Conservation (phyloP, 129 eudicot species). For the Mikania micrantha region DNA sequence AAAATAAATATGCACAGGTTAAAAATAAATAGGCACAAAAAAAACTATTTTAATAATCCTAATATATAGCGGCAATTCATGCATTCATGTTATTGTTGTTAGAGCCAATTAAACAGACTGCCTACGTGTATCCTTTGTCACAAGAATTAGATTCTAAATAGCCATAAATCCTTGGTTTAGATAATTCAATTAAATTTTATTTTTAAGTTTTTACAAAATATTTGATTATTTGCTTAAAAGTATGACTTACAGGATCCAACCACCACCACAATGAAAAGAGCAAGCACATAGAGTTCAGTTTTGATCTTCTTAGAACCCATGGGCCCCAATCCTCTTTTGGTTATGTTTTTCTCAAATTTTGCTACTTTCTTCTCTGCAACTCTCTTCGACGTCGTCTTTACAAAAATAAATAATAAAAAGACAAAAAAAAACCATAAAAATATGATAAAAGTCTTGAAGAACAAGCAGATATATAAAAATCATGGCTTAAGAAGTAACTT, state of each 20-base stretch:
- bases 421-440: background rate
- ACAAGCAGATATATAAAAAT: background rate
- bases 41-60: no score
- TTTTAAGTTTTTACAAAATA: no score
- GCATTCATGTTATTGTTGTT: no score
- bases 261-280: constrained; percentile 40
- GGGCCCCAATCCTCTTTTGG: constrained; percentile 39
- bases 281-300: constrained; percentile 48
- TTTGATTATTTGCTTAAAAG: no score
- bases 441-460: background rate
- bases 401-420: background rate
- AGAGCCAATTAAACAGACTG: no score
- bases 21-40: no score
- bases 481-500: background rate
- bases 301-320: constrained; percentile 37
- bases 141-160: no score
- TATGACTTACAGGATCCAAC: constrained; percentile 58
- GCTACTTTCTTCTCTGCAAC: constrained; percentile 70
- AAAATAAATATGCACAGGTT: no score
- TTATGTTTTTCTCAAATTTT: constrained; percentile 75
- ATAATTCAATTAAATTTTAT: no score
- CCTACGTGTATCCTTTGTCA: no score
- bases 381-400: constrained; percentile 68
- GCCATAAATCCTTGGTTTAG: no score
- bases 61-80: no score